Evolutionary conservation across 2,329 filamentous ascomycete species (phyloP).

Genomic region (Fusarium sp.): DNA sequence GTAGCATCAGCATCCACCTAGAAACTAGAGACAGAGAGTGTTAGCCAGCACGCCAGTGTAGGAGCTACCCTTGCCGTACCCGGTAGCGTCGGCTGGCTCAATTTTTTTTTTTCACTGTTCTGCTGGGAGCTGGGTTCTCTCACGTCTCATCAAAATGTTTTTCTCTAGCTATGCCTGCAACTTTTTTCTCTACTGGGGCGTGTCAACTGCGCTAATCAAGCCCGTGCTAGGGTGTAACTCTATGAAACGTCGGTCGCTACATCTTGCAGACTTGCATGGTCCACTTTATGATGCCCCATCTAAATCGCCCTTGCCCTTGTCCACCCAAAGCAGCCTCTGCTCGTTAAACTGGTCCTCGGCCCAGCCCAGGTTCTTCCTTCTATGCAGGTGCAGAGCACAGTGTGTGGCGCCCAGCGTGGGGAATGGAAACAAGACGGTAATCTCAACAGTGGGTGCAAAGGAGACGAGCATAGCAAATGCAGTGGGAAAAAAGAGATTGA

Average conservation of each 20-base stretch:
- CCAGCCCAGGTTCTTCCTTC: conserved; percentile 39
- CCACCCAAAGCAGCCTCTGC: conserved; percentile 26
- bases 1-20: conserved; percentile 28
- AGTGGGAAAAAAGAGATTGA: conserved; percentile 21
- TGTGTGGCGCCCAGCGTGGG: conserved; percentile 43
- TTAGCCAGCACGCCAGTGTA: conserved; percentile 40
- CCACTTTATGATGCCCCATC: conserved; percentile 29
- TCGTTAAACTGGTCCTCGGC: conserved; percentile 41
- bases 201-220: conserved; percentile 17
- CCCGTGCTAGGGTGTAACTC: conserved; percentile 29
- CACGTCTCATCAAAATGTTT: neutral
- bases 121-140: conserved; percentile 3
- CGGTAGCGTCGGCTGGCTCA: conserved; percentile 44
- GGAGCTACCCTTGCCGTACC: conserved; percentile 42
- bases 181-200: conserved; percentile 14
- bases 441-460: conserved; percentile 40
- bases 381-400: conserved; percentile 44
- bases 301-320: conserved; percentile 37
- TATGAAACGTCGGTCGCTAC: conserved; percentile 43
- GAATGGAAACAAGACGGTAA: conserved; percentile 49
- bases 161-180: conserved; percentile 6
- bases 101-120: conserved; percentile 20
- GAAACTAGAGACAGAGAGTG: conserved; percentile 26
- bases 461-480: conserved; percentile 15
- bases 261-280: conserved; percentile 33